These are phyloP conservation scores for Claviceps lovelessii DNA, from an alignment of 2,329 filamentous ascomycete genomes.

Conservation along the genomic window DNA sequence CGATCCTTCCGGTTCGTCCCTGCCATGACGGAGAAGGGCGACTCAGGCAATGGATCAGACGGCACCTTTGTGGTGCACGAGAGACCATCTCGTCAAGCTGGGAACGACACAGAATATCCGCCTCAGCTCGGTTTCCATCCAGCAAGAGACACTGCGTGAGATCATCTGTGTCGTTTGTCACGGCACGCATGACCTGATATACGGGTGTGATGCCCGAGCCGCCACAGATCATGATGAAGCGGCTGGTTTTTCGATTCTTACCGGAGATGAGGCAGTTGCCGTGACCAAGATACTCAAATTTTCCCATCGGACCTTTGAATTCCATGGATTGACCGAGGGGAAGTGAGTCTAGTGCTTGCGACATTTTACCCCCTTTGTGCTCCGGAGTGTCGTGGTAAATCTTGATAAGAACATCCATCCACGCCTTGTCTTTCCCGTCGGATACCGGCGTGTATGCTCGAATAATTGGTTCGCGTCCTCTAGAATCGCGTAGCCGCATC, in stretches of 20 bases:
- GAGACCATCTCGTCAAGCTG: slow-evolving; percentile 54
- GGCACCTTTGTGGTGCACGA: slow-evolving; percentile 41
- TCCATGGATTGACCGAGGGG: slow-evolving; percentile 61
- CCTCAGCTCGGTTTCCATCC: slow-evolving; percentile 60
- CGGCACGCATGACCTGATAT: slow-evolving; percentile 64
- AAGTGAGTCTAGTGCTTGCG: slow-evolving; percentile 58
- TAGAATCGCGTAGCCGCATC: slow-evolving; percentile 63
- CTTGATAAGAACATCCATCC: slow-evolving; percentile 66
- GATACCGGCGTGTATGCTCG: slow-evolving; percentile 80
- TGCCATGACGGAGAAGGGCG: slow-evolving; percentile 49
- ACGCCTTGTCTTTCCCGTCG: slow-evolving; percentile 42
- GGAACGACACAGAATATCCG: slow-evolving; percentile 67
- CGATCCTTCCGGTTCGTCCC: slow-evolving; percentile 55
- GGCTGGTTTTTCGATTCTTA: slow-evolving; percentile 40
- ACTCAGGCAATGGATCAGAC: slow-evolving; percentile 56
- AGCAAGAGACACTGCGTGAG: slow-evolving; percentile 56
- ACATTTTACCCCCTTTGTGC: slow-evolving; percentile 63
- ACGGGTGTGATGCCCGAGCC: slow-evolving; percentile 90
- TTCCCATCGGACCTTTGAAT: slow-evolving; percentile 78
- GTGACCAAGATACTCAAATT: slow-evolving; percentile 62
- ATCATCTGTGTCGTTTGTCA: slow-evolving; percentile 51
- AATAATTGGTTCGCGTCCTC: slow-evolving; percentile 58
- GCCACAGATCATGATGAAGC: slow-evolving; percentile 75
- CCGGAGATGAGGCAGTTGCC: slow-evolving; percentile 50
- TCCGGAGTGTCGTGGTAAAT: slow-evolving; percentile 53